phyloP scores from a whole-genome alignment of 805 yeast species.

The Saturnispora sanitii region DNA sequence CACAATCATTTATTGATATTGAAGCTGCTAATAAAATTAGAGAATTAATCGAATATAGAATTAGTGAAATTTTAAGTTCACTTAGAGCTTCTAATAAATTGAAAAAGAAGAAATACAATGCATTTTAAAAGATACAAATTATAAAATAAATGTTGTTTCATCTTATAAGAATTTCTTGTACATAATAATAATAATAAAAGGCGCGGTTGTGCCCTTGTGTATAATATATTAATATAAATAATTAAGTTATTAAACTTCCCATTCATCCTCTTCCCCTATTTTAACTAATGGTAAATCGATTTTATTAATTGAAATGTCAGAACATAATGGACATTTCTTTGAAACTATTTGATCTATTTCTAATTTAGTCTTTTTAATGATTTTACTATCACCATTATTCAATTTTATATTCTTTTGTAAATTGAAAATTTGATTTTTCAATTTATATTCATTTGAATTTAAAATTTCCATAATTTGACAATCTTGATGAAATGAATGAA shows the following conservation, averaged over 20 bases:
- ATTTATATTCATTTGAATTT: conserved; percentile 54
- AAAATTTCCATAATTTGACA: conserved; percentile 61
- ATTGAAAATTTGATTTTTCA: conserved; percentile 51
- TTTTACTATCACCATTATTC: conserved; percentile 26
- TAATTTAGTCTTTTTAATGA: conserved; percentile 23
- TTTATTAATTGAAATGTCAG: conserved; percentile 58
- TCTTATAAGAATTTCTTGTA: neutral
- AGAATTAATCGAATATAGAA: conserved; percentile 54
- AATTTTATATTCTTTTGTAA: conserved; percentile 36
- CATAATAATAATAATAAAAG: too few relatives aligned
- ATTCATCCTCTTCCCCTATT: conserved; percentile 31
- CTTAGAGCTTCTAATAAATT: conserved; percentile 19
- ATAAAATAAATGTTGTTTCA: neutral
- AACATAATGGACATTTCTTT: conserved; percentile 66
- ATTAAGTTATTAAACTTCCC: conserved; percentile 32
- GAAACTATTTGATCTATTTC: conserved; percentile 54
- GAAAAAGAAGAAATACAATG: conserved; percentile 14
- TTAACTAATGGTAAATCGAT: conserved; percentile 56
- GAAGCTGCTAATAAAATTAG: conserved; percentile 66
- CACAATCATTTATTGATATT: conserved; percentile 66
- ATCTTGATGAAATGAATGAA: conserved; percentile 81
- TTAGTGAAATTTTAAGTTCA: conserved; percentile 37
- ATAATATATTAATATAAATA: neutral
- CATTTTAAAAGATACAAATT: conserved; percentile 8
- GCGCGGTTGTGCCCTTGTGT: too few relatives aligned